Conservation (phyloP, 495 filamentous ascomycete species). For the Daldinia decipiens region DNA sequence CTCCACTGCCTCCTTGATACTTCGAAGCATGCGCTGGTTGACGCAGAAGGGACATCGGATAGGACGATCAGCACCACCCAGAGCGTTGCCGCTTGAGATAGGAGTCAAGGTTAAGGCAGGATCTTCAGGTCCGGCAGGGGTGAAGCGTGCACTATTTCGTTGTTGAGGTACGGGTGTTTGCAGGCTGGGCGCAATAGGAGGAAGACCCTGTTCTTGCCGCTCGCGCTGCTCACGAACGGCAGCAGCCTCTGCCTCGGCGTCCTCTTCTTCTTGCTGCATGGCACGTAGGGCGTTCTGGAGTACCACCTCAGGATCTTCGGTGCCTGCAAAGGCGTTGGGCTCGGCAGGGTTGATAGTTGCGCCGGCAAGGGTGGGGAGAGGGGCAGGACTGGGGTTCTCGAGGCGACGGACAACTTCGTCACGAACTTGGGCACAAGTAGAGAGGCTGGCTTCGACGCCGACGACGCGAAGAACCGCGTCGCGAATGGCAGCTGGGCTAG, state of each 20-base stretch:
- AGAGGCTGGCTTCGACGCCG: conserved; percentile 58
- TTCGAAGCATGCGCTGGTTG: conserved; percentile 66
- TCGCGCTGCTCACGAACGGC: conserved; percentile 57
- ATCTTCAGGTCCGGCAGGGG: conserved; percentile 48
- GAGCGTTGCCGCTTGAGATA: conserved; percentile 56
- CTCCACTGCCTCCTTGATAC: conserved; percentile 67
- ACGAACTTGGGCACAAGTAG: conserved; percentile 60
- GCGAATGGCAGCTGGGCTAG: conserved; percentile 58
- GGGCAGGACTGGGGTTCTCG: conserved; percentile 47
- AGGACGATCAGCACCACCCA: conserved; percentile 58
- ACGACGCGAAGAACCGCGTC: conserved; percentile 58
- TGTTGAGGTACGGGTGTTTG: conserved; percentile 40
- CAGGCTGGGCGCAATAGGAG: conserved; percentile 46
- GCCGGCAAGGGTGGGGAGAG: conserved; percentile 41
- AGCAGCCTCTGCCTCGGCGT: conserved; percentile 59
- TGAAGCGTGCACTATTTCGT: conserved; percentile 37
- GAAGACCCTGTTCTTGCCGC: conserved; percentile 55
- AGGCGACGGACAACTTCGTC: conserved; percentile 60
- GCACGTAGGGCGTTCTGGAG: conserved; percentile 60
- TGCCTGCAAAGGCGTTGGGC: conserved; percentile 41
- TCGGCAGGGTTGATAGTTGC: conserved; percentile 40
- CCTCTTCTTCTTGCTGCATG: conserved; percentile 61
- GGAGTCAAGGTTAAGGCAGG: conserved; percentile 58
- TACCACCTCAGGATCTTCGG: conserved; percentile 61
- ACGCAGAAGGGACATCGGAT: conserved; percentile 66